Conservation (phyloP, 2,329 filamentous ascomycete genomes). For the Stemphylium beticola region DNA sequence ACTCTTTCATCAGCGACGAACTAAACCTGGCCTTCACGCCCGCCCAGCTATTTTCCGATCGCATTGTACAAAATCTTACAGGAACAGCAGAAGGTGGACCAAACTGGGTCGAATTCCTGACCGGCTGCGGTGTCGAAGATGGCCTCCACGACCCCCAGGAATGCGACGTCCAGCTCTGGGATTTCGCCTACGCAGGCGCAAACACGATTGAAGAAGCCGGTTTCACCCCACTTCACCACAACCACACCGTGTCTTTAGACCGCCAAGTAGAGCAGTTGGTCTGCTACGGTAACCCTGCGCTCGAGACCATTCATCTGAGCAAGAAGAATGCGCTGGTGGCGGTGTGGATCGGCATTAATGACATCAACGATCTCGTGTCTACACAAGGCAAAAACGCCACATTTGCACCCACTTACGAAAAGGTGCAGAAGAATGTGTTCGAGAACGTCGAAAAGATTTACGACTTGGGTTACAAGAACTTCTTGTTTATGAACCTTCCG, state of each 20-base stretch:
- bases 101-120: constrained; percentile 63
- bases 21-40: constrained; percentile 56
- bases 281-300: constrained; percentile 53
- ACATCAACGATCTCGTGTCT: constrained; percentile 59
- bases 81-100: constrained; percentile 57
- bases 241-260: constrained; percentile 57
- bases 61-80: constrained; percentile 61
- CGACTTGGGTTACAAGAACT: constrained; percentile 53
- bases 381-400: constrained; percentile 46
- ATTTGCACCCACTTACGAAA: constrained; percentile 55
- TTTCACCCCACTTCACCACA: constrained; percentile 57
- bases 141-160: constrained; percentile 53
- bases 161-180: constrained; percentile 60
- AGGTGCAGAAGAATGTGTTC: constrained; percentile 52
- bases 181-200: constrained; percentile 63
- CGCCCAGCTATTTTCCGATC: constrained; percentile 52
- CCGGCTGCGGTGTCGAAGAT: constrained; percentile 55
- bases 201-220: constrained; percentile 52
- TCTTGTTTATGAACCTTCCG: constrained; percentile 60
- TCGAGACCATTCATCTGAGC: constrained; percentile 39
- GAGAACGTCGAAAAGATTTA: constrained; percentile 51
- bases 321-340: constrained; percentile 54
- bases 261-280: constrained; percentile 60
- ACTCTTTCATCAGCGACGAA: constrained; percentile 62
- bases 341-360: constrained; percentile 64